Evolutionary conservation across 73 alveolate species (phyloP).

Genomic region (Paramecium octaurelia): DNA sequence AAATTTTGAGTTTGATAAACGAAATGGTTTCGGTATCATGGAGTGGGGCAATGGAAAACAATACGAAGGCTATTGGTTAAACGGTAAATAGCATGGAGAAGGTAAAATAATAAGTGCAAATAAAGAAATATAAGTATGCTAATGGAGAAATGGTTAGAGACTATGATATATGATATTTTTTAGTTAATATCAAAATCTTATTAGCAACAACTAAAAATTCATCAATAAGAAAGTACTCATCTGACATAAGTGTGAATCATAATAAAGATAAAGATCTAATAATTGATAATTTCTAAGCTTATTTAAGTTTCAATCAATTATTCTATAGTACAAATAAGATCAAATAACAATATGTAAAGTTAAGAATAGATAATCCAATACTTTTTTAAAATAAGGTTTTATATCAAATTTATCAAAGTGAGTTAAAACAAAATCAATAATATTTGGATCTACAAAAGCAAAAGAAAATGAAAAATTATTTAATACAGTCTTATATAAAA

Average conservation of each 20-base stretch:
- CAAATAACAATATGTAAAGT: no score
- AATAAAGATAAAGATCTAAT: not conserved
- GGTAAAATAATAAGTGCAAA: conserved; percentile 29
- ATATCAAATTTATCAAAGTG: not conserved
- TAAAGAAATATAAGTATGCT: conserved; percentile 19
- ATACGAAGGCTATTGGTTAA: conserved; percentile 51
- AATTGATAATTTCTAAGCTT: not conserved
- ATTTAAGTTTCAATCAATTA: no score
- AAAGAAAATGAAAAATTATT: no score
- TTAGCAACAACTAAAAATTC: not conserved
- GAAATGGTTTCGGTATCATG: conserved; percentile 71
- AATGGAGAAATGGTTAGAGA: conserved; percentile 57
- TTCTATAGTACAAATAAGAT: not conserved
- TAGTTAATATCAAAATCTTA: not conserved
- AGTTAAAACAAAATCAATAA: not conserved
- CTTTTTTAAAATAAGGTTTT: not conserved
- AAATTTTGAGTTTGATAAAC: conserved; percentile 68
- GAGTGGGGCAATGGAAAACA: not conserved
- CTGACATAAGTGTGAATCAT: not conserved
- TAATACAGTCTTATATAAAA: no score
- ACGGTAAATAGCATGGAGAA: conserved; percentile 45
- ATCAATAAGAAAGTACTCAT: not conserved
- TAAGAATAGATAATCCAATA: not conserved
- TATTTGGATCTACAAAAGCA: no score
- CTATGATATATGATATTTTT: not conserved